These are phyloP conservation scores for Arabis alpina DNA, from an alignment of 345 rosid species.

Conservation along the genomic window DNA sequence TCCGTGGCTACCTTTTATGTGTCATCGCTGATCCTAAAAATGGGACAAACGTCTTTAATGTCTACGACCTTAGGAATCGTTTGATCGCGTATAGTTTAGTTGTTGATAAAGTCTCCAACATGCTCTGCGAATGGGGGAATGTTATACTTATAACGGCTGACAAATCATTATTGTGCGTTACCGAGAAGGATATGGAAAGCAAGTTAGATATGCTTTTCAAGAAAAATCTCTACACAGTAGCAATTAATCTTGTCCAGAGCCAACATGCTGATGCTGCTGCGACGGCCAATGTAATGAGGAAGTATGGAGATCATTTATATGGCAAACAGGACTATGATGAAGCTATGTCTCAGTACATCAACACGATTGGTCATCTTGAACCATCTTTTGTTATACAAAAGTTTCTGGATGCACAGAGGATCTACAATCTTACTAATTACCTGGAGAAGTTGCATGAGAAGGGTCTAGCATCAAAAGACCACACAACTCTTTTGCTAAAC, in stretches of 20 bases:
- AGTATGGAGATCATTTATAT: conserved; percentile 96
- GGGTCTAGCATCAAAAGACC: conserved; percentile 98
- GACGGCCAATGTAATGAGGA: conserved; percentile 95
- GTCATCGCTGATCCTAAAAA: conserved; percentile 89
- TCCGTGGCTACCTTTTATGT: conserved; percentile 90
- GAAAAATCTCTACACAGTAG: conserved; percentile 91
- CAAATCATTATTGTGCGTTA: conserved; percentile 74
- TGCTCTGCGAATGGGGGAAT: conserved; percentile 98
- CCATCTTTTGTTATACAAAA: conserved; percentile 98
- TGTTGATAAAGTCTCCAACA: conserved; percentile 84
- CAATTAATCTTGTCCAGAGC: conserved; percentile 96
- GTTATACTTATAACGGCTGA: conserved; percentile 75
- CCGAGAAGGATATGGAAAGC: conserved; percentile 99
- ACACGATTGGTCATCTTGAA: conserved; percentile 94
- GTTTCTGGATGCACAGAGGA: conserved; percentile 98
- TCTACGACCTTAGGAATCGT: conserved; percentile 90
- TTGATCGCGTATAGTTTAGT: conserved; percentile 86
- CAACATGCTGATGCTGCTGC: conserved; percentile 99
- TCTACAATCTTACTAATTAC: conserved; percentile 95
- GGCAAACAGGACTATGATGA: conserved; percentile 94
- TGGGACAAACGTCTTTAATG: conserved; percentile 70
- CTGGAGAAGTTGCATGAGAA: conserved; percentile 94
- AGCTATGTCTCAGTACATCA: conserved; percentile 93
- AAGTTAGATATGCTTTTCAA: conserved; percentile 97
- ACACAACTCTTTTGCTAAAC: conserved; percentile 92